Base-by-base conservation (phyloP, 768 basidiomycete species). In the Gymnopilus junonius region DNA sequence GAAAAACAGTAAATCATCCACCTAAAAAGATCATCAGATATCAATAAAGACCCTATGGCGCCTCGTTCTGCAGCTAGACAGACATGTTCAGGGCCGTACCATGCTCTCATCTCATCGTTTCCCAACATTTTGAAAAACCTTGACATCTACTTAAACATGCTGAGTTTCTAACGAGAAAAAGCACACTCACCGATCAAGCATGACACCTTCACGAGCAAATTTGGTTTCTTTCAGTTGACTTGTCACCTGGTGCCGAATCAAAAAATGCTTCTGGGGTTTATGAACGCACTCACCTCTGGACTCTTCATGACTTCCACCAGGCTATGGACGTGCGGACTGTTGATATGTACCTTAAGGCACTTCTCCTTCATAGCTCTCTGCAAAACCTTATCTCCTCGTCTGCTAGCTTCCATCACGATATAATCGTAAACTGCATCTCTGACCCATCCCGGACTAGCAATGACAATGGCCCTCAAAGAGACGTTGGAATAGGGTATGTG, bases 121-220 rank as follows among this genome's bases (percentile, higher is more conserved):
- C 91, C 94, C 29, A 99, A 85, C 95, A 96, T 99, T 76, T 98
- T 99, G 80, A 95, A 95, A 79, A 99, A 99, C 67, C 96, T 98
- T 67, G 2, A 32, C 31, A 0, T 59, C 14, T 34, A 12, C 20
- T 39, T 21, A 66, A 45, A 25, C 20, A 66, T 2, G 67, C 14
- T 39, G n/a, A 45, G n/a, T 31, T 17, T 68, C 34, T 15, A 8
- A 32, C 8, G 7, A 20, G 17, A 58, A 50, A 20, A 25, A 35
- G 6, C 51, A 56, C 15, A 55, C 72, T 50, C 65, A 94, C 95
- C 84, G 95, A 73, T 99, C 96, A 2, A 99, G 81, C 75, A 94
- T 87, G 42, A 95, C 82, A 4, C 96, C 95, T 76, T 99, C 97
- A 39, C 91, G 82, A 0, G 96, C 96, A 75, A 98, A 99, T 72